phyloP scores from a whole-genome alignment of 257 asterid genomes.

The Solanum pinnatisectum region DNA sequence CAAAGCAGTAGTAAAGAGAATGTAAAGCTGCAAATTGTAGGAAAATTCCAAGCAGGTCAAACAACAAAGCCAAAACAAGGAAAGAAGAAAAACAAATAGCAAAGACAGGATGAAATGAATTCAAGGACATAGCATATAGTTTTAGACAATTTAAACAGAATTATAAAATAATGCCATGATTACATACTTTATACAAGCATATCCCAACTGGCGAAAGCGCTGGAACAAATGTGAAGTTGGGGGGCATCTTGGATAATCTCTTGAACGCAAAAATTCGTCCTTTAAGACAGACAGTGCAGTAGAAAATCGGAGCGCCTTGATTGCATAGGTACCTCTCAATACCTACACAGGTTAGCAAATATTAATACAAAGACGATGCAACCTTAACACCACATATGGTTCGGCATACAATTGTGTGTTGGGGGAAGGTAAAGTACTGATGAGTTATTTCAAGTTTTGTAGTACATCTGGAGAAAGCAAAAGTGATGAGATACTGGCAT shows the following conservation, averaged over 20 bases:
- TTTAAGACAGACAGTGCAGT: conserved; percentile 90
- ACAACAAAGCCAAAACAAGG: neutral
- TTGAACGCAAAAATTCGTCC: conserved; percentile 91
- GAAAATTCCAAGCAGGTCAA: neutral
- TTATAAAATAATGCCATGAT: neutral
- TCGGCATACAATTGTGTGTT: neutral
- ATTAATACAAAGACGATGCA: conserved; percentile 5
- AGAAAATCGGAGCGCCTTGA: conserved; percentile 95
- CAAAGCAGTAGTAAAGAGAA: neutral
- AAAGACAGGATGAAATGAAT: neutral
- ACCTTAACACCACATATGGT: neutral
- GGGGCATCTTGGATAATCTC: conserved; percentile 98
- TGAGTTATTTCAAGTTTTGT: neutral
- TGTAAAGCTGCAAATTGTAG: neutral
- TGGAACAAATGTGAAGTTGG: conserved; percentile 95
- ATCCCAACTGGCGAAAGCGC: conserved; percentile 98
- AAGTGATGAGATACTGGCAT: neutral
- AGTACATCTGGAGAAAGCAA: neutral
- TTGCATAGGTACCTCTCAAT: conserved; percentile 86
- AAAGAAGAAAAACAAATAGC: neutral
- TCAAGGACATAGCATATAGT: neutral
- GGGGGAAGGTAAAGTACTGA: neutral
- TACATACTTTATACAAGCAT: conserved; percentile 80
- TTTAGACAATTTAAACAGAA: neutral
- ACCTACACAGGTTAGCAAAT: conserved; percentile 39